Evolutionary conservation across 2,329 filamentous ascomycete species (phyloP).

Genomic region (Colletotrichum melonis): DNA sequence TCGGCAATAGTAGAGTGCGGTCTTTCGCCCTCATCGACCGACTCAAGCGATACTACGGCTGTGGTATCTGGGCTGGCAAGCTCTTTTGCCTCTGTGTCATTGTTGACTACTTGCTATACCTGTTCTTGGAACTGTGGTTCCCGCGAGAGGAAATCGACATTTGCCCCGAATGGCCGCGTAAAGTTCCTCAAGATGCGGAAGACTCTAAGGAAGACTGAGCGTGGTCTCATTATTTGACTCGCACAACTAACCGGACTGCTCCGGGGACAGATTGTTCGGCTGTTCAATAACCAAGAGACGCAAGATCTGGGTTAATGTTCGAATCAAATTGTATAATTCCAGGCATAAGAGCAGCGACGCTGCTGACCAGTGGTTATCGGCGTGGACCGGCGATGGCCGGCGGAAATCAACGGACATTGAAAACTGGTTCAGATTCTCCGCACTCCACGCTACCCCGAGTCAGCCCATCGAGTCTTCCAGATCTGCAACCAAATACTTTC

Average conservation of each 20-base stretch:
- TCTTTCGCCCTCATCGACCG: constrained; percentile 95
- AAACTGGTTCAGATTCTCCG: background rate
- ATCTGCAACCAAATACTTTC: background rate
- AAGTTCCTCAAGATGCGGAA: constrained; percentile 54
- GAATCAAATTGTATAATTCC: background rate
- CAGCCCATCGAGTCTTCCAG: constrained; percentile 10
- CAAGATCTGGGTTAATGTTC: background rate
- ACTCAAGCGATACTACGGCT: constrained; percentile 96
- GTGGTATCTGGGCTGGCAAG: constrained; percentile 98
- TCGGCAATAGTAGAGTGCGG: constrained; percentile 80
- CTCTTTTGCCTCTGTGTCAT: constrained; percentile 95
- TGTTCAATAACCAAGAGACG: background rate
- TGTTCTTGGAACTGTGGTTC: constrained; percentile 88
- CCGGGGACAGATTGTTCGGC: background rate
- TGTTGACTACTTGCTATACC: constrained; percentile 91
- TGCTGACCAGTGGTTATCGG: background rate
- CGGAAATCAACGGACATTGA: constrained; percentile 18
- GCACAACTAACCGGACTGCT: background rate
- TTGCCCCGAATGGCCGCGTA: constrained; percentile 91
- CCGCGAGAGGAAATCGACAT: constrained; percentile 89
- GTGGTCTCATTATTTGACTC: background rate
- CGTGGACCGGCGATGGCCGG: constrained; percentile 4
- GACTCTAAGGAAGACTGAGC: constrained; percentile 30
- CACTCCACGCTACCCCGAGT: constrained; percentile 23
- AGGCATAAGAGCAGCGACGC: background rate